These are phyloP conservation scores for Scheffersomyces lignicola DNA, from an alignment of 1,139 yeast species.

Conservation along the genomic window DNA sequence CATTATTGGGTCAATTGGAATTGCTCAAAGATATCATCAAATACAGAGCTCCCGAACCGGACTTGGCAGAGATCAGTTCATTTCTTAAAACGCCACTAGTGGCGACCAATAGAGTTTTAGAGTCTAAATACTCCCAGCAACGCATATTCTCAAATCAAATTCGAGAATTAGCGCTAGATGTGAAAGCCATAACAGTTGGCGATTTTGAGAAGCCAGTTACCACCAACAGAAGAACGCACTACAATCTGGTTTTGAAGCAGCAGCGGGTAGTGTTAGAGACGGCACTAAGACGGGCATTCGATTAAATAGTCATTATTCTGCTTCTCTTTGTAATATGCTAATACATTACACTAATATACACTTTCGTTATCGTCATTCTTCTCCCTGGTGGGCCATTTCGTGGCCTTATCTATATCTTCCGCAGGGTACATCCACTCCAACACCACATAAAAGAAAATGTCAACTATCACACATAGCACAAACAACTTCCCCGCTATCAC, in stretches of 20 bases:
- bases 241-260: slow-evolving; percentile 1
- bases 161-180: slow-evolving; percentile 2
- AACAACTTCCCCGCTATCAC: slow-evolving; percentile 82
- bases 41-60: no score
- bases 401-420: slow-evolving; percentile 64
- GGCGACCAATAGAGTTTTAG: no score
- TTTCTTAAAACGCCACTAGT: no score
- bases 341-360: slow-evolving; percentile 8
- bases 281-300: background rate
- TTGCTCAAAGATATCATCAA: no score
- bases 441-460: slow-evolving; percentile 60
- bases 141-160: background rate
- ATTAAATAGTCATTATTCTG: background rate
- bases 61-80: no score
- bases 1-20: no score
- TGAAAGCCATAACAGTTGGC: background rate
- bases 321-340: background rate
- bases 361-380: slow-evolving; percentile 6
- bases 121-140: no score
- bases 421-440: slow-evolving; percentile 75
- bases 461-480: slow-evolving; percentile 77
- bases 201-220: background rate
- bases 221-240: background rate
- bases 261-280: background rate
- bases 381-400: slow-evolving; percentile 68